phyloP scores from a whole-genome alignment of 805 yeast genomes.

The Danielozyma ontarioensis region DNA sequence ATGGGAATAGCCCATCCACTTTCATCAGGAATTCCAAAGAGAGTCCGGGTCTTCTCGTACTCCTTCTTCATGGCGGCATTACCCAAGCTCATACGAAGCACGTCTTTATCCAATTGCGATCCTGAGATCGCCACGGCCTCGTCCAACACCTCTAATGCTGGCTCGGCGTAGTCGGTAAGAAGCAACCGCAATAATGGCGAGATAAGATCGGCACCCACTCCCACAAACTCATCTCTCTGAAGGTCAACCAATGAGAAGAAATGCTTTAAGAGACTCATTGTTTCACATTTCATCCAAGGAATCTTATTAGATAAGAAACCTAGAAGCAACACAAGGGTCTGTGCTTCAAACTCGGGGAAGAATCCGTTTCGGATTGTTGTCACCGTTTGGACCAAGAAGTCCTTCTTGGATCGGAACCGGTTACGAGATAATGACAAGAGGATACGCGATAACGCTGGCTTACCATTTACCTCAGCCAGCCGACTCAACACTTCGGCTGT shows the following conservation, averaged over 20 bases:
- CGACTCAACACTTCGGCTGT: slow-evolving; percentile 42
- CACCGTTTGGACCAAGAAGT: slow-evolving; percentile 77
- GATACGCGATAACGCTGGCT: slow-evolving; percentile 62
- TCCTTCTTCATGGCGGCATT: slow-evolving; percentile 72
- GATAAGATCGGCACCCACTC: slow-evolving; percentile 92
- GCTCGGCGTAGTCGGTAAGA: slow-evolving; percentile 81
- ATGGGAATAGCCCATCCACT: slow-evolving; percentile 97
- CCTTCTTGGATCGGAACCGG: slow-evolving; percentile 85
- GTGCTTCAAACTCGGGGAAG: slow-evolving; percentile 72
- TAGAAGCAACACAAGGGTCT: slow-evolving; percentile 65
- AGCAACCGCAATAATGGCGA: slow-evolving; percentile 79
- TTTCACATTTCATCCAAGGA: slow-evolving; percentile 75
- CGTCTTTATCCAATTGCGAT: slow-evolving; percentile 85
- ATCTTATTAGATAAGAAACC: slow-evolving; percentile 76
- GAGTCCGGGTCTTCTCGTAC: slow-evolving; percentile 78
- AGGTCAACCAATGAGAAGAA: slow-evolving; percentile 76
- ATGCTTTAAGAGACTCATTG: slow-evolving; percentile 68
- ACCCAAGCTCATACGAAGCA: slow-evolving; percentile 86
- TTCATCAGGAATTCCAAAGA: slow-evolving; percentile 92
- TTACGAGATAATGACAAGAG: slow-evolving; percentile 71
- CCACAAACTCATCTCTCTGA: slow-evolving; percentile 70
- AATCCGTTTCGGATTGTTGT: slow-evolving; percentile 62
- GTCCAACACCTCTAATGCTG: slow-evolving; percentile 85
- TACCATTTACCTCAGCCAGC: slow-evolving; percentile 55
- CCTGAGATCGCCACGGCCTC: slow-evolving; percentile 84